A percentile compares a stretch with the other conserved stretches of the same genome.
Conservation (phyloP, 2,329 filamentous ascomycete species). For the Ceratocystis diversiconidia region DNA sequence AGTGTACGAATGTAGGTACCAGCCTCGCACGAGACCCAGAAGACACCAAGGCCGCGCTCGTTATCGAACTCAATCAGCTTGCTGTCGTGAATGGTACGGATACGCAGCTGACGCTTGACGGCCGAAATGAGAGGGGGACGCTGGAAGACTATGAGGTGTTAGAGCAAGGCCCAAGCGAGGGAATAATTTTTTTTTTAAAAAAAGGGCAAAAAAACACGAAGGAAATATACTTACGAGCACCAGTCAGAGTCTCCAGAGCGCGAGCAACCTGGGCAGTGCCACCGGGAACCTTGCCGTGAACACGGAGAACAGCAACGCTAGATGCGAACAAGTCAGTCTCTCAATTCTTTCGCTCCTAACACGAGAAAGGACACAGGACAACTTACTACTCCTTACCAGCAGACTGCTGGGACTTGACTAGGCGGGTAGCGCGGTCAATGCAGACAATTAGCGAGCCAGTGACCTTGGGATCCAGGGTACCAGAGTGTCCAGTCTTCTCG, state of each 20-base stretch:
- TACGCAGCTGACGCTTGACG: conserved; percentile 96
- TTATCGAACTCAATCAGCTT: conserved; percentile 98
- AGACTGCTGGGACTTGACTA: conserved; percentile 97
- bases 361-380: neutral
- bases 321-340: neutral
- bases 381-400: conserved; percentile 83
- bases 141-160: conserved; percentile 33
- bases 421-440: conserved; percentile 88
- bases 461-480: conserved; percentile 95
- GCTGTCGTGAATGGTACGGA: conserved; percentile 94
- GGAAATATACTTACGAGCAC: conserved; percentile 40
- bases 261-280: conserved; percentile 86
- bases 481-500: conserved; percentile 96
- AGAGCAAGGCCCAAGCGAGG: neutral
- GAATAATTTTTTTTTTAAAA: neutral
- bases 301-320: conserved; percentile 71
- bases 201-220: neutral
- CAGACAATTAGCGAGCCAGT: conserved; percentile 91
- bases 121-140: conserved; percentile 93
- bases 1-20: conserved; percentile 98
- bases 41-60: conserved; percentile 89
- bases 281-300: conserved; percentile 90
- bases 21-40: conserved; percentile 96
- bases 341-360: neutral
- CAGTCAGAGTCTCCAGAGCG: conserved; percentile 88